These are phyloP conservation scores for Lenwebbia sp. DNA, from an alignment of 345 rosid genomes.

Conservation along the genomic window DNA sequence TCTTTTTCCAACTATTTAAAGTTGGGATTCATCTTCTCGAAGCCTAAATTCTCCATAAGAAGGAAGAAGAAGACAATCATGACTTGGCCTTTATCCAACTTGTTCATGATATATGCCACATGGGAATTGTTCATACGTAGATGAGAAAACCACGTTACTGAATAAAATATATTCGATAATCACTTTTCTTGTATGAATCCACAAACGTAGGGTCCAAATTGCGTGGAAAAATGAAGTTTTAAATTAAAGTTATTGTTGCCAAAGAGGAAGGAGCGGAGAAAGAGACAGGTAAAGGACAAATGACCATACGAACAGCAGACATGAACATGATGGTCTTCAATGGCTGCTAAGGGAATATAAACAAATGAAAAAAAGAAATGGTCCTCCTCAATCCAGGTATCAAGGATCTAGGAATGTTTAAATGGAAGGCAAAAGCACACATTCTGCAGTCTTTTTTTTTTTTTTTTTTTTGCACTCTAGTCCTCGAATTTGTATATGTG, in stretches of 20 bases:
- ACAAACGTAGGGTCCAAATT: neutral
- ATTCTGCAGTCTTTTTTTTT: neutral
- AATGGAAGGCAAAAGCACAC: neutral
- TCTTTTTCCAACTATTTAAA: neutral
- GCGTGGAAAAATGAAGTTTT: neutral
- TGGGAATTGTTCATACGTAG: neutral
- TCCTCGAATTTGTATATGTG: neutral
- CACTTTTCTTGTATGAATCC: neutral
- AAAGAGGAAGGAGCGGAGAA: neutral
- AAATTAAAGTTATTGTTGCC: neutral
- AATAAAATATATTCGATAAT: neutral
- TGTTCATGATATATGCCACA: neutral
- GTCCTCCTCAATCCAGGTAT: neutral
- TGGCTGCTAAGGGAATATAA: neutral
- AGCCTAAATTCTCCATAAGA: neutral
- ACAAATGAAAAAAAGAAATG: neutral
- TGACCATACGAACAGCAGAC: neutral
- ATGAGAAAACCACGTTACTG: neutral
- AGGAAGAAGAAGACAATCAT: neutral
- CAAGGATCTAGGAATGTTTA: neutral
- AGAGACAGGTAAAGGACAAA: neutral
- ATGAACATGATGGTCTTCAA: neutral
- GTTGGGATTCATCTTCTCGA: neutral
- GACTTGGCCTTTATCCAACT: neutral
- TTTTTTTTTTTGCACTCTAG: neutral